Percentiles rank a stretch among this genome's conserved stretches.
These are phyloP conservation scores for Daldinia bambusicola DNA, from an alignment of 495 filamentous ascomycete genomes.

Conservation along the genomic window DNA sequence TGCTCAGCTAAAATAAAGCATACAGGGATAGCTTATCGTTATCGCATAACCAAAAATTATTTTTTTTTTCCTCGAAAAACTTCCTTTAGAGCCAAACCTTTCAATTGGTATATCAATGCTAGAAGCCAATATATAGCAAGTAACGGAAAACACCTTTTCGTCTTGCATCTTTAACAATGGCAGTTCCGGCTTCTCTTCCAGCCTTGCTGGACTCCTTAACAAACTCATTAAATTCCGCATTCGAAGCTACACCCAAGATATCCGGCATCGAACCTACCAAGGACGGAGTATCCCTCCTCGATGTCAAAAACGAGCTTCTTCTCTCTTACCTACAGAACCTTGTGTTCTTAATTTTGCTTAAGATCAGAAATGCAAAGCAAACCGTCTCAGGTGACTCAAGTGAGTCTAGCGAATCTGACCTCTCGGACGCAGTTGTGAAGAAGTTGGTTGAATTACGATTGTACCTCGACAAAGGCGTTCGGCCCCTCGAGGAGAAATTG, in stretches of 20 bases:
- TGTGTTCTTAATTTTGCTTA: conserved; percentile 85
- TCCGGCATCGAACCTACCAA: conserved; percentile 68
- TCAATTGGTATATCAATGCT: conserved; percentile 11
- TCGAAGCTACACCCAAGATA: conserved; percentile 69
- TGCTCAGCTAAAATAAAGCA: neutral
- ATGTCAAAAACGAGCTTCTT: conserved; percentile 93
- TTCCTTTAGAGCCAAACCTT: neutral
- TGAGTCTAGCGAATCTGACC: conserved; percentile 21
- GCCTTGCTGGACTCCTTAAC: conserved; percentile 70
- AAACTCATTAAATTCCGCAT: conserved; percentile 68
- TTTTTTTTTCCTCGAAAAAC: conserved; percentile 15
- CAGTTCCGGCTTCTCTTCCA: conserved; percentile 61
- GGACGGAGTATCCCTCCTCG: conserved; percentile 92
- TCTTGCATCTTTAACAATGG: conserved; percentile 51
- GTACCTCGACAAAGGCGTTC: conserved; percentile 89
- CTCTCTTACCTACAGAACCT: conserved; percentile 96
- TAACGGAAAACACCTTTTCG: neutral
- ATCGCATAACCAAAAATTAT: conserved; percentile 16
- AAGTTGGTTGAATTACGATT: conserved; percentile 87
- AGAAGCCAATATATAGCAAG: neutral
- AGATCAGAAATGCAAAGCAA: conserved; percentile 70
- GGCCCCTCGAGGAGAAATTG: conserved; percentile 84
- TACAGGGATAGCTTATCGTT: conserved; percentile 31
- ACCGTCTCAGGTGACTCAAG: conserved; percentile 38
- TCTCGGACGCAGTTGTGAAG: conserved; percentile 68